A percentile compares a stretch with the other conserved stretches of the same genome.
Evolutionary conservation across 805 yeast genomes (phyloP).

Genomic region (Zygotorulaspora chibaensis): DNA sequence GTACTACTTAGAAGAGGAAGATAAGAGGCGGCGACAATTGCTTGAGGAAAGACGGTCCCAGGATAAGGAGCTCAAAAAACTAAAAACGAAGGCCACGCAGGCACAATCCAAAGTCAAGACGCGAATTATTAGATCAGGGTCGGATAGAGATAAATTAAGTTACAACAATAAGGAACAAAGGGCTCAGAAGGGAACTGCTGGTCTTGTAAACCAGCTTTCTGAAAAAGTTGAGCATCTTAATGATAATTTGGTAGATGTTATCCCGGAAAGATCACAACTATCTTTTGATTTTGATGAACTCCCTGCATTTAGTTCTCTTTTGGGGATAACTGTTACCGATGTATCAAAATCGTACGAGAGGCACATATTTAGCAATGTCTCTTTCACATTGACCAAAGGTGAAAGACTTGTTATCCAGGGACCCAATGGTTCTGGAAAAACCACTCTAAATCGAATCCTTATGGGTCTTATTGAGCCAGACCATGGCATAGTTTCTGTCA

Average conservation of each 20-base stretch:
- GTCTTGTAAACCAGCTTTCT: constrained; percentile 14
- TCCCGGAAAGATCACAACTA: constrained; percentile 14
- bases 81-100: constrained; percentile 12
- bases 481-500: constrained; percentile 13
- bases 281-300: constrained; percentile 14
- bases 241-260: constrained; percentile 16
- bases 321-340: constrained; percentile 10
- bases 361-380: constrained; percentile 12
- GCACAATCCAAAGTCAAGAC: constrained; percentile 16
- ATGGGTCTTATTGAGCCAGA: constrained; percentile 16
- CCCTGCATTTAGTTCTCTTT: constrained; percentile 13
- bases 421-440: constrained; percentile 24
- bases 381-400: constrained; percentile 14
- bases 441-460: constrained; percentile 17
- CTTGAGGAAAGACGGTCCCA: constrained; percentile 14
- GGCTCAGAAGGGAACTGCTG: constrained; percentile 14
- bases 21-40: constrained; percentile 11
- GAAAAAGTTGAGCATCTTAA: constrained; percentile 14
- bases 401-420: constrained; percentile 18
- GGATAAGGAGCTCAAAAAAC: constrained; percentile 17
- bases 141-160: constrained; percentile 17
- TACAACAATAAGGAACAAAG: constrained; percentile 17
- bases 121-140: constrained; percentile 15
- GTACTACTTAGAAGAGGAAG: constrained; percentile 16
- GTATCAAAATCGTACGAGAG: constrained; percentile 14